phyloP scores from a whole-genome alignment of 2,329 filamentous ascomycete species.

The Alternaria atra region DNA sequence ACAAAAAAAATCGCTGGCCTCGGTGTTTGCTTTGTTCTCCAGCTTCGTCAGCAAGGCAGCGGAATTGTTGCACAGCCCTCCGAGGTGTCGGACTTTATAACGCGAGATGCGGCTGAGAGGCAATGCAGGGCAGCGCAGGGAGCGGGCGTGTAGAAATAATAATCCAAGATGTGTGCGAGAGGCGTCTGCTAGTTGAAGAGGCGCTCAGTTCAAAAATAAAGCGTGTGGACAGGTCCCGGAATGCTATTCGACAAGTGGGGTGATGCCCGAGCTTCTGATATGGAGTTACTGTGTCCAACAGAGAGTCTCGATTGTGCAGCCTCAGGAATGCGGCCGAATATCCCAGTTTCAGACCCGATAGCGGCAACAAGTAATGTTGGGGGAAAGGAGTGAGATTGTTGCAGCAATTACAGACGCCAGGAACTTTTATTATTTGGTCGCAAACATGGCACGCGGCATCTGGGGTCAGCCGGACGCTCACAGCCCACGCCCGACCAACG shows the following conservation, averaged over 20 bases:
- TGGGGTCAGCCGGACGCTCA: constrained; percentile 31
- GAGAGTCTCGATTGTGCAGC: constrained; percentile 24
- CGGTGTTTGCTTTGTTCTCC: constrained; percentile 25
- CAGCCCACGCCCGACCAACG: constrained; percentile 27
- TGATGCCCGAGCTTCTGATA: constrained; percentile 32
- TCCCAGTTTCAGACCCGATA: constrained; percentile 21
- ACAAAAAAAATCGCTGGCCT: constrained; percentile 14
- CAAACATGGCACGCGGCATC: constrained; percentile 34
- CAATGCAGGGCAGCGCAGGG: constrained; percentile 29
- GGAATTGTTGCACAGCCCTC: constrained; percentile 35
- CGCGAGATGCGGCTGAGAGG: constrained; percentile 33
- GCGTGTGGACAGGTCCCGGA: constrained; percentile 39
- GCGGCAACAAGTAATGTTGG: constrained; percentile 5
- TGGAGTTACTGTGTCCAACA: constrained; percentile 26
- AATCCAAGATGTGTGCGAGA: constrained; percentile 21
- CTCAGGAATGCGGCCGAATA: constrained; percentile 23
- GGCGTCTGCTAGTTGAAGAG: constrained; percentile 20
- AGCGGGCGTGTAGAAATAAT: constrained; percentile 19
- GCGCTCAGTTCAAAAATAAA: constrained; percentile 24
- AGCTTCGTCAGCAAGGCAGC: constrained; percentile 23
- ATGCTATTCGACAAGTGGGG: constrained; percentile 34
- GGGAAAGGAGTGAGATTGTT: constrained; percentile 16
- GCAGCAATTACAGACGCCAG: constrained; percentile 19
- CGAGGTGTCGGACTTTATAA: constrained; percentile 23
- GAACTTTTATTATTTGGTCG: constrained; percentile 32